A percentile compares a stretch with the other conserved stretches of the same genome.
Evolutionary conservation across 2,329 filamentous ascomycete genomes (phyloP).

Genomic region (Phoma herbarum): DNA sequence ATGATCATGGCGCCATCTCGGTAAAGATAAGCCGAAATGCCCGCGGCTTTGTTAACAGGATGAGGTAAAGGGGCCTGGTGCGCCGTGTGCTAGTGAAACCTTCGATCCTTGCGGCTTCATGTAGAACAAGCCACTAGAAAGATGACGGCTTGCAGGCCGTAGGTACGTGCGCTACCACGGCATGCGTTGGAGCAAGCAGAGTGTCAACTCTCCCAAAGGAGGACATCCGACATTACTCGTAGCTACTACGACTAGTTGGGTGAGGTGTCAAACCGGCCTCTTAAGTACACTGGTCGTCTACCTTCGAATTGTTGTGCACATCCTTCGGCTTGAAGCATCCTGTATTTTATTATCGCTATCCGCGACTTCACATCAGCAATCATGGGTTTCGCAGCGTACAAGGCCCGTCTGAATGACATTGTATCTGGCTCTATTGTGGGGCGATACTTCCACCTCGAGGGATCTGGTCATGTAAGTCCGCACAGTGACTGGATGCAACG

Average conservation of each 20-base stretch:
- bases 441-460: slow-evolving; percentile 75
- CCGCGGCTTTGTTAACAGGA: slow-evolving; percentile 14
- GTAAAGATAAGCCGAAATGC: slow-evolving; percentile 11
- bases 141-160: slow-evolving; percentile 13
- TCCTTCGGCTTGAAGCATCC: slow-evolving; percentile 14
- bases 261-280: slow-evolving; percentile 18
- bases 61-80: slow-evolving; percentile 17
- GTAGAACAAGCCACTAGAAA: slow-evolving; percentile 21
- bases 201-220: slow-evolving; percentile 21
- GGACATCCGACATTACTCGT: slow-evolving; percentile 21
- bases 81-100: slow-evolving; percentile 23
- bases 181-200: slow-evolving; percentile 16
- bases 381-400: slow-evolving; percentile 21
- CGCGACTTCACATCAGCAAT: slow-evolving; percentile 11
- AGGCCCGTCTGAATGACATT: slow-evolving; percentile 40
- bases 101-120: slow-evolving; percentile 18
- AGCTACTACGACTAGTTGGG: slow-evolving; percentile 18
- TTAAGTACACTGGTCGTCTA: slow-evolving; percentile 22
- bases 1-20: slow-evolving; percentile 10
- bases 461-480: slow-evolving; percentile 77
- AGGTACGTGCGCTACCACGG: slow-evolving; percentile 18
- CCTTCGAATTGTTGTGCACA: slow-evolving; percentile 10
- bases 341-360: slow-evolving; percentile 1
- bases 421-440: slow-evolving; percentile 48
- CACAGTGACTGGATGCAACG: background rate